phyloP scores from a whole-genome alignment of 495 filamentous ascomycete species.

The Friedmanniomyces simplex region DNA sequence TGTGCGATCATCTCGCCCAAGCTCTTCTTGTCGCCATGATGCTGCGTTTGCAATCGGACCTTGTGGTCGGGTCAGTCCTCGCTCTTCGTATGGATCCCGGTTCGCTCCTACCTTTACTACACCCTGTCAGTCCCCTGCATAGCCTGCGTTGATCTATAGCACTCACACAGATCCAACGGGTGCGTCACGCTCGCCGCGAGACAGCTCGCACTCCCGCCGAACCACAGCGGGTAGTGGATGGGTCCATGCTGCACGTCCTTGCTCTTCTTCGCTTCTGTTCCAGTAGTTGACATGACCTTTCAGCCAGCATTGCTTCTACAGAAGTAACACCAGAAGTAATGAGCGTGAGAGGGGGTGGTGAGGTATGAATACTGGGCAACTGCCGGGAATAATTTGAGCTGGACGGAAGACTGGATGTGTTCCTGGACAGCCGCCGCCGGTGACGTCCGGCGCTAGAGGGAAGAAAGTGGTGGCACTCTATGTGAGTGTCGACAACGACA shows the following conservation, averaged over 20 bases:
- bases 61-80: slow-evolving; percentile 25
- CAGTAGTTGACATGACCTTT: slow-evolving; percentile 25
- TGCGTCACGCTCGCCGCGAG: slow-evolving; percentile 85
- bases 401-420: background rate
- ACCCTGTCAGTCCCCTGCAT: slow-evolving; percentile 10
- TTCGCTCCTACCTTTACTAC: slow-evolving; percentile 21
- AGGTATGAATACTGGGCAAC: background rate
- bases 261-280: slow-evolving; percentile 17
- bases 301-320: slow-evolving; percentile 15
- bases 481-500: too few species aligned
- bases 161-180: slow-evolving; percentile 71
- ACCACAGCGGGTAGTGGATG: slow-evolving; percentile 63
- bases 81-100: background rate
- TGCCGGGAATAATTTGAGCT: background rate
- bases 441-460: too few species aligned
- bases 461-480: too few species aligned
- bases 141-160: background rate
- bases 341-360: background rate
- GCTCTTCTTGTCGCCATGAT: slow-evolving; percentile 35
- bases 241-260: slow-evolving; percentile 24
- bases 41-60: slow-evolving; percentile 77
- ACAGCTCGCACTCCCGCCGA: slow-evolving; percentile 83
- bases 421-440: background rate
- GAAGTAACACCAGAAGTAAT: background rate
- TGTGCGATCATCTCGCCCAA: slow-evolving; percentile 77